Conservation (phyloP, 129 eudicot species). For the Kitagawia praeruptora region DNA sequence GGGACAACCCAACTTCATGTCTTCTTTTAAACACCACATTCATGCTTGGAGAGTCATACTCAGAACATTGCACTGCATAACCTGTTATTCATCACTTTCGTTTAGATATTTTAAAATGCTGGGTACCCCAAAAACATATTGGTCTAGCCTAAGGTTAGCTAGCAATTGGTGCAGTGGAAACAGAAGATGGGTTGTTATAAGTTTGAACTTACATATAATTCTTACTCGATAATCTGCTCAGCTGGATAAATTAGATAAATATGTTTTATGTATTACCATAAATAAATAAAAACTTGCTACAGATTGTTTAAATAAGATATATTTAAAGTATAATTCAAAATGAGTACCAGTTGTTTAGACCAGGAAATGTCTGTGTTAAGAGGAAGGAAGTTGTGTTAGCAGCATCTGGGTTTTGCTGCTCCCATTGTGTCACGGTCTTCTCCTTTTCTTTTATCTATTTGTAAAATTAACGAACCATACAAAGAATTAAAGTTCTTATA, state of each 20-base stretch:
- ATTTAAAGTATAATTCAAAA: background rate
- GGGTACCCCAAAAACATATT: too few species aligned
- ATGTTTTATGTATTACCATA: background rate
- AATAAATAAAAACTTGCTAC: background rate
- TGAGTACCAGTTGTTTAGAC: constrained; percentile 44
- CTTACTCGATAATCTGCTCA: background rate
- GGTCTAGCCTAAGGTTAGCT: too few species aligned
- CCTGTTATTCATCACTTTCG: too few species aligned
- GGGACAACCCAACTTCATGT: too few species aligned
- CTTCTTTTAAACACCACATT: too few species aligned
- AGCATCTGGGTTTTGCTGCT: constrained; percentile 33
- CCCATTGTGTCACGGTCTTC: constrained; percentile 51
- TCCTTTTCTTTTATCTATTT: constrained; percentile 71
- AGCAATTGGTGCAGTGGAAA: too few species aligned
- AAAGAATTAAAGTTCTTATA: background rate
- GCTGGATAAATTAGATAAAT: background rate
- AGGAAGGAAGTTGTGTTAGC: constrained; percentile 31
- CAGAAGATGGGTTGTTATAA: too few species aligned
- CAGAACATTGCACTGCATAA: too few species aligned
- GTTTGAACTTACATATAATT: background rate
- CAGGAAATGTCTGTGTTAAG: constrained; percentile 40
- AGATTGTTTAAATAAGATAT: background rate
- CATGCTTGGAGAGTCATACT: too few species aligned
- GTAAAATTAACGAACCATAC: background rate
- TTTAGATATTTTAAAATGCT: too few species aligned